These are phyloP conservation scores for Epichloe typhina DNA, from an alignment of 2,329 filamentous ascomycete genomes.

Conservation along the genomic window DNA sequence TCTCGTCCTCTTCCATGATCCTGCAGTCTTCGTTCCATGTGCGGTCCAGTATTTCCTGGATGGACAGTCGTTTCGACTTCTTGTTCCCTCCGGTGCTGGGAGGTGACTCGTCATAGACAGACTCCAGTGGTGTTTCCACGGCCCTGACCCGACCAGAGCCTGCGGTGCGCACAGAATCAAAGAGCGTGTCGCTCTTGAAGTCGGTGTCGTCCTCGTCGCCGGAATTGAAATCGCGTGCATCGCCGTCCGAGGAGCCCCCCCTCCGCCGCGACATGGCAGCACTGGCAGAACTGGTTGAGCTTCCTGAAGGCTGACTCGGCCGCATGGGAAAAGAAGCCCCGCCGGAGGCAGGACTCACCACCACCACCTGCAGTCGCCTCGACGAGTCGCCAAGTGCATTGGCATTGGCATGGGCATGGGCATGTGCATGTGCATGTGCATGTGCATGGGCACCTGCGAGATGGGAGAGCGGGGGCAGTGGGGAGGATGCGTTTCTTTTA, in stretches of 20 bases:
- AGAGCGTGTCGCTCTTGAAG: slow-evolving; percentile 63
- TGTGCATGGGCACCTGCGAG: slow-evolving; percentile 36
- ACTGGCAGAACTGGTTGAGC: slow-evolving; percentile 25
- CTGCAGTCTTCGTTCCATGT: slow-evolving; percentile 41
- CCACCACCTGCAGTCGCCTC: slow-evolving; percentile 18
- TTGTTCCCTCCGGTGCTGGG: slow-evolving; percentile 40
- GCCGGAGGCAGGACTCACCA: slow-evolving; percentile 28
- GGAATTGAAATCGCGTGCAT: slow-evolving; percentile 49
- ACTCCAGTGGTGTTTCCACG: slow-evolving; percentile 60
- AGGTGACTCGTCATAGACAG: slow-evolving; percentile 70
- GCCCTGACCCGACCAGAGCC: slow-evolving; percentile 54
- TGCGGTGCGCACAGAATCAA: slow-evolving; percentile 61
- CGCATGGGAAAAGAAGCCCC: slow-evolving; percentile 24
- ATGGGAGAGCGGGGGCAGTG: slow-evolving; percentile 39
- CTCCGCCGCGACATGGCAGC: slow-evolving; percentile 26
- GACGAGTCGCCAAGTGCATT: slow-evolving; percentile 38
- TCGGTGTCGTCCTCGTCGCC: slow-evolving; percentile 69
- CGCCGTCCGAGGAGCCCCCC: slow-evolving; percentile 53
- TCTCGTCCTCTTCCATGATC: slow-evolving; percentile 53
- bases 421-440: no score
- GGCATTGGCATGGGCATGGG: no score
- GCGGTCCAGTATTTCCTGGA: slow-evolving; percentile 44
- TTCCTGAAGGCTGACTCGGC: slow-evolving; percentile 29
- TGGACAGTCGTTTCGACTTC: slow-evolving; percentile 42
- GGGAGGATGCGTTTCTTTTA: slow-evolving; percentile 39